Percentiles rank a stretch among this genome's conserved stretches.
phyloP scores from a whole-genome alignment of 768 basidiomycete genomes.

The Suillus weaverae region DNA sequence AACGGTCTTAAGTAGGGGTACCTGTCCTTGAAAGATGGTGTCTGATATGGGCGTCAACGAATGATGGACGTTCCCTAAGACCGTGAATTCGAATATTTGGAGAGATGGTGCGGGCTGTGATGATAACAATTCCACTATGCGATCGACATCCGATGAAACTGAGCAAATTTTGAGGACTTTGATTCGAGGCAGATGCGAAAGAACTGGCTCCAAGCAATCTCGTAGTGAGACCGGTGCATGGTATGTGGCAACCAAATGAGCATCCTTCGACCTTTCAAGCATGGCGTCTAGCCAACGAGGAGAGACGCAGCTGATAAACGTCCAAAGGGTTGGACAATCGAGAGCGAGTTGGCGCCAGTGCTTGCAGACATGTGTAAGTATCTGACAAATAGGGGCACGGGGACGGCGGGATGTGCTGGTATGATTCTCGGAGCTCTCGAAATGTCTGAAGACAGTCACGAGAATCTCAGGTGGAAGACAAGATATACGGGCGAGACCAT shows the following conservation, averaged over 20 bases:
- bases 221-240: conserved; percentile 28
- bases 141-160: conserved; percentile 31
- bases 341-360: conserved; percentile 48
- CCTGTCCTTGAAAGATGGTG: conserved; percentile 31
- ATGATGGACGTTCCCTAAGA: conserved; percentile 19
- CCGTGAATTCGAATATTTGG: conserved; percentile 7
- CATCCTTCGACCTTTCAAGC: conserved; percentile 38
- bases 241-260: conserved; percentile 15
- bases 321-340: conserved; percentile 34
- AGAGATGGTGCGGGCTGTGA: background rate
- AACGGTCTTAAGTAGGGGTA: conserved; percentile 31
- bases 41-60: conserved; percentile 26
- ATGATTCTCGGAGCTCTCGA: background rate
- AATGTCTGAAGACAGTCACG: conserved; percentile 21
- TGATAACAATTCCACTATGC: conserved; percentile 15
- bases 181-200: conserved; percentile 31
- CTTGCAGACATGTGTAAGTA: conserved; percentile 25
- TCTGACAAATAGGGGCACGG: conserved; percentile 23
- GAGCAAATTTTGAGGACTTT: conserved; percentile 23
- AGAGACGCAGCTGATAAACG: conserved; percentile 37
- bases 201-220: conserved; percentile 28
- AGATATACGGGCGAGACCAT: conserved; percentile 18
- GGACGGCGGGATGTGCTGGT: background rate
- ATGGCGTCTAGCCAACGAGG: background rate
- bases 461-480: conserved; percentile 25